These are phyloP conservation scores for Volvariella volvacea DNA, from an alignment of 1,284 basidiomycete species.

Conservation along the genomic window DNA sequence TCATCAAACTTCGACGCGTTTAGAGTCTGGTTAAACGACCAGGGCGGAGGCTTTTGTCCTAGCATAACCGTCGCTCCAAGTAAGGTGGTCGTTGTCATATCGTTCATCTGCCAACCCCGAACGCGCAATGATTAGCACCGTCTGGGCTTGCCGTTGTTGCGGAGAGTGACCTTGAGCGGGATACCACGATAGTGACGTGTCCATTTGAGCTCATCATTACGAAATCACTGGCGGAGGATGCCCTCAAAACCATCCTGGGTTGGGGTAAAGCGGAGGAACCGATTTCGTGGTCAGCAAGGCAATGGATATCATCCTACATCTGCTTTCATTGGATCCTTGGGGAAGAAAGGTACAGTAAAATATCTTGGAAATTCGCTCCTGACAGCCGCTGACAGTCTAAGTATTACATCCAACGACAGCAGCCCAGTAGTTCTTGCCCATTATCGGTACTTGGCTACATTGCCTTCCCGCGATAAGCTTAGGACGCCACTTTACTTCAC, in stretches of 20 bases:
- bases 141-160: conserved; percentile 60
- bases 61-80: conserved; percentile 37
- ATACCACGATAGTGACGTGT: conserved; percentile 61
- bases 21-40: conserved; percentile 40
- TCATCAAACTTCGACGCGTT: conserved; percentile 19
- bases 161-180: conserved; percentile 34
- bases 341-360: conserved; percentile 21
- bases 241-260: conserved; percentile 36
- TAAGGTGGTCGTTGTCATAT: conserved; percentile 19
- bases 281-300: conserved; percentile 56
- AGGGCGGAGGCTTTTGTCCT: conserved; percentile 45
- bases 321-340: conserved; percentile 63
- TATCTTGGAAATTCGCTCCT: too few relatives aligned
- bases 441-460: conserved; percentile 56
- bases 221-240: conserved; percentile 36
- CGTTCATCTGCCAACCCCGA: too few relatives aligned
- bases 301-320: conserved; percentile 68
- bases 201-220: conserved; percentile 75
- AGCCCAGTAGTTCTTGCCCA: conserved; percentile 34
- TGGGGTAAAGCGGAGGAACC: conserved; percentile 15
- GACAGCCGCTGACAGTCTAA: too few relatives aligned
- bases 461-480: conserved; percentile 54
- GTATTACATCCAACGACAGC: not conserved
- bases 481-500: conserved; percentile 77
- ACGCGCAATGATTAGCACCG: conserved; percentile 28